Base-by-base conservation (phyloP, 345 rosid genomes). In the Combretum micranthum region DNA sequence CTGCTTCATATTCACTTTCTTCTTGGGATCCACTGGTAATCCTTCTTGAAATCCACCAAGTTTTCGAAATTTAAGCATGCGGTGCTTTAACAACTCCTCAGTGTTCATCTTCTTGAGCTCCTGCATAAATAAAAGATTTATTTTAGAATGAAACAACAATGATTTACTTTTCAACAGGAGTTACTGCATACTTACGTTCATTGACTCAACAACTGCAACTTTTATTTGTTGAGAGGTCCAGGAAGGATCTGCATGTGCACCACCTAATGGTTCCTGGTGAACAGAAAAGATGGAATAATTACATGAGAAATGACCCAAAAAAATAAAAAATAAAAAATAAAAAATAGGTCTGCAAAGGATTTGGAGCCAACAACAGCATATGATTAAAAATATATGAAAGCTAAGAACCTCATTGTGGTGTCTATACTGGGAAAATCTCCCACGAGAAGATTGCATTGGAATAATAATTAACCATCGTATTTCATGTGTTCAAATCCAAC, bases 221-320 rank as follows among this genome's bases (percentile, higher is more conserved):
- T 85, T 90, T 68, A 90, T 90, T 75, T 79, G 87, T 64, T 80
- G 85, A 39, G 96, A 87, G 51, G 97, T 83, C 97, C 94, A 83
- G 26, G 76, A 63, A n/a, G 97, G 89, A 78, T 87, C 90, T 43
- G 87, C 82, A 75, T 87, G 91, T 23, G 97, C 97, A 32, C 96
- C 97, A 50, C 94, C 96, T 60, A 87, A 85, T 13, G 97, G 97
- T 71, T 90, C 97, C 96, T 90, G 77, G 65, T 20, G n/a, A n/a
- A 55, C 65, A 67, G 18, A 49, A 50, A 48, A 3, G 32, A 5
- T 25, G 2, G 5, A 25, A 25, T 25, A 25, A 25, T 25, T 25
- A 25, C 32, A 25, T 25, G 32, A 25, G 5, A 25, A 5, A 5
- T n/a, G n/a, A n/a, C n/a, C n/a, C n/a, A n/a, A n/a, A n/a, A n/a